phyloP scores from a whole-genome alignment of 305 asterid genomes.

The Fraxinus xanthoxyloides region DNA sequence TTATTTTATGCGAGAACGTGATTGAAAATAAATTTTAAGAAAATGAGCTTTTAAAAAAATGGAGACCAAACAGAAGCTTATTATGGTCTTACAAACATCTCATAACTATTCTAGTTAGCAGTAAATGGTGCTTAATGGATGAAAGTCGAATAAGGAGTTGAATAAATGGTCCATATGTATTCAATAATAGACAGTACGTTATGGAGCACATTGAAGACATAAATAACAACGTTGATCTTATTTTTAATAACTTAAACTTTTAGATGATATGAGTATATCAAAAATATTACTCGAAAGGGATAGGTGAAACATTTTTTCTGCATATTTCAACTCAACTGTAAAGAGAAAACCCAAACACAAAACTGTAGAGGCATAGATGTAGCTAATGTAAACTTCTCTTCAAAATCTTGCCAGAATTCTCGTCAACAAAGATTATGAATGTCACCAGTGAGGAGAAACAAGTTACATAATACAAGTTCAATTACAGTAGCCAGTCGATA shows the following conservation, averaged over 20 bases:
- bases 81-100: not conserved
- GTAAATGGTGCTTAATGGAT: not conserved
- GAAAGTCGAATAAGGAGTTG: not conserved
- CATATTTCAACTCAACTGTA: not conserved
- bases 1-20: not conserved
- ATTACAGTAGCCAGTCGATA: not conserved
- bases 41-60: no score
- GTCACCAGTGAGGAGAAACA: not conserved
- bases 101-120: not conserved
- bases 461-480: not conserved
- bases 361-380: not conserved
- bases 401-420: not conserved
- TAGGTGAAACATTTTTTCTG: not conserved
- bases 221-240: not conserved
- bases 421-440: not conserved
- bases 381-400: not conserved
- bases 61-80: not conserved
- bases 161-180: not conserved
- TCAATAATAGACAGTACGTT: not conserved
- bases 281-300: not conserved
- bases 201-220: not conserved
- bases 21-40: no score
- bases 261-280: not conserved
- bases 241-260: not conserved
- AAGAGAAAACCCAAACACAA: not conserved